phyloP scores from a whole-genome alignment of 1,139 yeast genomes.

The Blastobotrys buckinghamii region DNA sequence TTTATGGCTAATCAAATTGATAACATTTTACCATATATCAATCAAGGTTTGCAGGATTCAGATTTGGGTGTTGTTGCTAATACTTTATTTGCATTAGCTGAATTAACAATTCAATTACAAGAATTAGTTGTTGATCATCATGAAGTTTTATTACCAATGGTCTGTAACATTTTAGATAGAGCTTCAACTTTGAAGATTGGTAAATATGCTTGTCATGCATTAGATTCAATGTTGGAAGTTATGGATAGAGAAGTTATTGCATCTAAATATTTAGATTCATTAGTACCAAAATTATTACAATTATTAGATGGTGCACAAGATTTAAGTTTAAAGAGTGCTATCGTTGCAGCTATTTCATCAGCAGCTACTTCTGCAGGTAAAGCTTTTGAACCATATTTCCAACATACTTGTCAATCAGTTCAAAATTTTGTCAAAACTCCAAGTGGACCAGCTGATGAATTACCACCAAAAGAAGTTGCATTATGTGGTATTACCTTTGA shows the following conservation, averaged over 20 bases:
- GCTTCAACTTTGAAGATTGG: conserved; percentile 81
- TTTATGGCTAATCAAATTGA: conserved; percentile 70
- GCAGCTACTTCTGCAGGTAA: conserved; percentile 95
- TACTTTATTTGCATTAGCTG: conserved; percentile 76
- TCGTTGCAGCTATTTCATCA: conserved; percentile 94
- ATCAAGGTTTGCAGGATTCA: conserved; percentile 73
- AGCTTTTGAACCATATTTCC: conserved; percentile 78
- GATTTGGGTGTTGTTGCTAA: conserved; percentile 76
- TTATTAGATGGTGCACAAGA: conserved; percentile 64
- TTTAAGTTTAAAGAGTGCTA: conserved; percentile 72
- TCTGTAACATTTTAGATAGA: conserved; percentile 78
- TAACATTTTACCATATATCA: conserved; percentile 65
- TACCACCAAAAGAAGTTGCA: conserved; percentile 35
- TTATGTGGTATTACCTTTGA: conserved; percentile 89
- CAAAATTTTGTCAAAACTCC: conserved; percentile 63
- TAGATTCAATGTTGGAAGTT: conserved; percentile 88
- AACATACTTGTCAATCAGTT: conserved; percentile 68
- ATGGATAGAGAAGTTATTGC: conserved; percentile 79
- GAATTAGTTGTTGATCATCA: conserved; percentile 80
- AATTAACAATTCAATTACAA: conserved; percentile 77
- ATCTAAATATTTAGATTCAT: conserved; percentile 72
- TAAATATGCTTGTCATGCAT: conserved; percentile 84
- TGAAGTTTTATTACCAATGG: conserved; percentile 74
- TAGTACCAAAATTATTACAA: conserved; percentile 82
- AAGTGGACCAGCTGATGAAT: conserved; percentile 23